phyloP scores from a whole-genome alignment of 2,329 filamentous ascomycete genomes.

The Cadophora sp. region DNA sequence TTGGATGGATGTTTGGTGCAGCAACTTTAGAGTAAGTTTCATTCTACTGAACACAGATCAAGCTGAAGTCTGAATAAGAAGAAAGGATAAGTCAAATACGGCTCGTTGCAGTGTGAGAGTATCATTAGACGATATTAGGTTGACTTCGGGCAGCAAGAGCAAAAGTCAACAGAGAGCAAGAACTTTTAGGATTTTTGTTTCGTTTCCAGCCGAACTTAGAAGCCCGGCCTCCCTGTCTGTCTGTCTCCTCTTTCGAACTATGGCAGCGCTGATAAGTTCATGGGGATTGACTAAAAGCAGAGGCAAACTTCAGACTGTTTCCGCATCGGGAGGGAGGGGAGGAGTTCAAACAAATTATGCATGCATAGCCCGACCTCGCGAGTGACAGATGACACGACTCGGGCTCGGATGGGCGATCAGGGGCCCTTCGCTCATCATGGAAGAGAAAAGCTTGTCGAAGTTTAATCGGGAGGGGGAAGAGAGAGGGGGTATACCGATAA shows the following conservation, averaged over 20 bases:
- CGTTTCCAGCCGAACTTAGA: not conserved
- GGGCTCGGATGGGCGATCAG: slow-evolving; percentile 2
- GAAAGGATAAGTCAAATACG: not conserved
- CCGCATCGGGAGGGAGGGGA: not conserved
- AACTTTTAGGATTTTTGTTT: not conserved
- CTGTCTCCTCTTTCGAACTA: not conserved
- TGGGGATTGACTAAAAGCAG: not conserved
- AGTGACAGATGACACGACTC: not conserved
- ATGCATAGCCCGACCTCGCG: not conserved
- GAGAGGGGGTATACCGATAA: not conserved
- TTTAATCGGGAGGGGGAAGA: no score
- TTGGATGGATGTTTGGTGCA: not conserved
- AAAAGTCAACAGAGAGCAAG: not conserved
- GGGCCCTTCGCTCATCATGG: slow-evolving; percentile 2
- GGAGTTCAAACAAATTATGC: not conserved
- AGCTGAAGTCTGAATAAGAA: not conserved
- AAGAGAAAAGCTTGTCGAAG: slow-evolving; percentile 1
- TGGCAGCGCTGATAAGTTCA: not conserved
- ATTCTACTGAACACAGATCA: not conserved
- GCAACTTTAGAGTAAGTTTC: not conserved
- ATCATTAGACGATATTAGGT: not conserved
- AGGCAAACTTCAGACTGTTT: not conserved
- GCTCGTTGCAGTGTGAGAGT: not conserved
- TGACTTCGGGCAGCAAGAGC: not conserved
- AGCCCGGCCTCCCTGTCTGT: not conserved